Percentiles rank a stretch among this genome's conserved stretches.
These are phyloP conservation scores for Cucurbita ficifolia DNA, from an alignment of 306 rosid species.

Conservation along the genomic window DNA sequence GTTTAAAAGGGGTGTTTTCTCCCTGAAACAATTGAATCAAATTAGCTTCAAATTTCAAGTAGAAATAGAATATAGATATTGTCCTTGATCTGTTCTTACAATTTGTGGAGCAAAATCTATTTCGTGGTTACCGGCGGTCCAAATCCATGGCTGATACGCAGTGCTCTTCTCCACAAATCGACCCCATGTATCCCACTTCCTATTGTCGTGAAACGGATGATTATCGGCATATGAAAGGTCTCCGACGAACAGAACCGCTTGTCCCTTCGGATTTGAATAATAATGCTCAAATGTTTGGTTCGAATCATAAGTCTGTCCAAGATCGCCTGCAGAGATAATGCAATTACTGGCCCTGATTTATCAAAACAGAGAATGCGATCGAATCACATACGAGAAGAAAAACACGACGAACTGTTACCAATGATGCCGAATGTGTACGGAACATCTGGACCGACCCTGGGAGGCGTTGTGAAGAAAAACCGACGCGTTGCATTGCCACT, in stretches of 20 bases:
- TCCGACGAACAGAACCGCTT: slow-evolving; percentile 11
- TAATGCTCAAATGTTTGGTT: slow-evolving; percentile 11
- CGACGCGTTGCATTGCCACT: background rate
- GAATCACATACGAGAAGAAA: background rate
- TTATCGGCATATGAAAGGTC: slow-evolving; percentile 10
- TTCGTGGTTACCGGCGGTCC: slow-evolving; percentile 38
- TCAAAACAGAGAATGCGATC: background rate
- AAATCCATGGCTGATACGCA: slow-evolving; percentile 15
- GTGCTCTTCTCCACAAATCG: slow-evolving; percentile 11
- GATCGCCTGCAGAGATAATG: background rate
- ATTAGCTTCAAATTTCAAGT: background rate
- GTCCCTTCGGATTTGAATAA: slow-evolving; percentile 1
- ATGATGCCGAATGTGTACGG: slow-evolving; percentile 14
- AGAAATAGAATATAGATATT: background rate
- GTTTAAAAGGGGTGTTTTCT: slow-evolving; percentile 11
- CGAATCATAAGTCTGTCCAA: slow-evolving; percentile 10
- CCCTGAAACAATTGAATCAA: background rate
- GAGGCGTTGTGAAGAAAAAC: slow-evolving; percentile 10
- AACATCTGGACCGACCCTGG: background rate
- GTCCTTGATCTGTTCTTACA: slow-evolving; percentile 11
- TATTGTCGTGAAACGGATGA: slow-evolving; percentile 7
- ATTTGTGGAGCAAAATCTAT: slow-evolving; percentile 31
- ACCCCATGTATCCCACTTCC: slow-evolving; percentile 12
- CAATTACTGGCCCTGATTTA: background rate
- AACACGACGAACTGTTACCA: background rate